Percentiles rank a stretch among this genome's conserved stretches.
Conservation (phyloP, 441 rosid species). For the Aquilaria agallochum region DNA sequence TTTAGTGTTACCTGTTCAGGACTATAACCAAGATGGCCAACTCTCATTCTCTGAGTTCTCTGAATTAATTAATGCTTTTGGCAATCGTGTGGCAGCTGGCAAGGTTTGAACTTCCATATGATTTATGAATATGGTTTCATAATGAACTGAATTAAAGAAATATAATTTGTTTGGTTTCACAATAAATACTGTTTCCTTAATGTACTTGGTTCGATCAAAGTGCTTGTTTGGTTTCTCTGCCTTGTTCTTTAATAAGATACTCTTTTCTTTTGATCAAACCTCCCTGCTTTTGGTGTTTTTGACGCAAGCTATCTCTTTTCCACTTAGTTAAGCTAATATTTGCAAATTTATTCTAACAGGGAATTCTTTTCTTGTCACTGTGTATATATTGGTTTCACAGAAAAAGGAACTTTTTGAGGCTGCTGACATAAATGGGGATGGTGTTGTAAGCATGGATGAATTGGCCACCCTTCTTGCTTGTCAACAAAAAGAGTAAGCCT, state of each 20-base stretch:
- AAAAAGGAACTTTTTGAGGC: constrained; percentile 86
- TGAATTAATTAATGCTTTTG: constrained; percentile 76
- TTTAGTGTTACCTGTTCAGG: constrained; percentile 34
- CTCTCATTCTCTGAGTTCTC: constrained; percentile 85
- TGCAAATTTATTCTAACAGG: not conserved
- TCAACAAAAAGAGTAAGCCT: constrained; percentile 82
- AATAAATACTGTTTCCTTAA: not conserved
- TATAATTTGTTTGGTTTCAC: not conserved
- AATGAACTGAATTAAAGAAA: no score
- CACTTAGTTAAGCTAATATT: not conserved
- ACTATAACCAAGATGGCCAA: constrained; percentile 77
- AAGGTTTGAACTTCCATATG: constrained; percentile 46
- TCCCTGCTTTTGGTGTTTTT: no score
- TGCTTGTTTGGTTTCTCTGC: no score
- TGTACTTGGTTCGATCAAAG: no score
- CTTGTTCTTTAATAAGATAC: no score
- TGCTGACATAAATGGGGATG: constrained; percentile 83
- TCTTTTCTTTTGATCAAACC: no score
- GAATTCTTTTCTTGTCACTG: constrained; percentile 19
- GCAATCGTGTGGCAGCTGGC: constrained; percentile 67
- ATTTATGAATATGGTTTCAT: no score
- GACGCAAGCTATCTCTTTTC: not conserved
- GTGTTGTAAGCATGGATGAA: constrained; percentile 87
- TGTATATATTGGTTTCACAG: constrained; percentile 42
- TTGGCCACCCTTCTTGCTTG: constrained; percentile 80